Conservation (phyloP, 768 basidiomycete genomes). For the Panaeolus cyanescens region DNA sequence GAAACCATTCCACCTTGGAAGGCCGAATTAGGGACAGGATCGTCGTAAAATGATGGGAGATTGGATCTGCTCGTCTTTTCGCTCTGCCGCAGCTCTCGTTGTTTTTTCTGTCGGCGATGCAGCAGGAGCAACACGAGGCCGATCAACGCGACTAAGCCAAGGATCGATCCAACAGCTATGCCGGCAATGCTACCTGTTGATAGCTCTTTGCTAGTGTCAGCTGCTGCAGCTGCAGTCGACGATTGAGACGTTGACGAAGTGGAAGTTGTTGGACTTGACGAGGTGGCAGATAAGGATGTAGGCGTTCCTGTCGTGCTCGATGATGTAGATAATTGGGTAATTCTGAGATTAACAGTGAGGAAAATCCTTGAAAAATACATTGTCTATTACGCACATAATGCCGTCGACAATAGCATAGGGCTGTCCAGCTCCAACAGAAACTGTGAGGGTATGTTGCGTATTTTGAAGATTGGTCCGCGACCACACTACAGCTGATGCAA, state of each 20-base stretch:
- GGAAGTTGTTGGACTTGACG: background rate
- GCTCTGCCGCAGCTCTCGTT: background rate
- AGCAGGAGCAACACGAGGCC: background rate
- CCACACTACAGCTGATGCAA: conserved; percentile 18
- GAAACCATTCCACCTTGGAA: background rate
- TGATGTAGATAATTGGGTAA: background rate
- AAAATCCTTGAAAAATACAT: background rate
- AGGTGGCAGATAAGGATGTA: background rate
- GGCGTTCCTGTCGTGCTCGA: too few species aligned
- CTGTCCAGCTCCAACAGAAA: conserved; percentile 21
- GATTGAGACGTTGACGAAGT: background rate
- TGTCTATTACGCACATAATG: conserved; percentile 15
- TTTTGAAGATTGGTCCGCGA: conserved; percentile 13
- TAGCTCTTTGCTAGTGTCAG: background rate
- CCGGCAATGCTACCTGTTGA: background rate
- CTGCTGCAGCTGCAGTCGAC: background rate
- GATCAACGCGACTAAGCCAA: background rate
- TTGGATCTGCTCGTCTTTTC: background rate
- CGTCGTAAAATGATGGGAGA: background rate
- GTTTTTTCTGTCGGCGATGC: background rate
- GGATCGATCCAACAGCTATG: background rate
- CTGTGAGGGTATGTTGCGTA: conserved; percentile 17
- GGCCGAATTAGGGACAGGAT: background rate
- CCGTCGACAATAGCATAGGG: conserved; percentile 21
- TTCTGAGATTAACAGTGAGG: background rate